phyloP scores from a whole-genome alignment of 2,329 filamentous ascomycete species.

The Harringtonia aguacate region DNA sequence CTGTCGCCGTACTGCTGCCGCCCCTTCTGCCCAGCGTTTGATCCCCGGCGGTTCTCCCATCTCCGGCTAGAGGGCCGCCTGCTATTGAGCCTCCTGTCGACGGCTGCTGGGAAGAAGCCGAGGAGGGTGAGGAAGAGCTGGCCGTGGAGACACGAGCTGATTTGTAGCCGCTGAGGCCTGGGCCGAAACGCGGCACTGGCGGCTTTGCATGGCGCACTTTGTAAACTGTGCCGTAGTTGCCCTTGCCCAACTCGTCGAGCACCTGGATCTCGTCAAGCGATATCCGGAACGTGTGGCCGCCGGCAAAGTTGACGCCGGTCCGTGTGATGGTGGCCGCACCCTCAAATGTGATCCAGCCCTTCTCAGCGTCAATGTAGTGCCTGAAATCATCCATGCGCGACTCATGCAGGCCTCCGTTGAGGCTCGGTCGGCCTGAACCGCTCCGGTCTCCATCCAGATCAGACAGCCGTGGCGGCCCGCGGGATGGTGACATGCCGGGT shows the following conservation, averaged over 20 bases:
- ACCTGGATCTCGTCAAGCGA: slow-evolving; percentile 94
- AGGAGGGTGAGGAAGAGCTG: slow-evolving; percentile 13
- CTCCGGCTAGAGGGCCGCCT: too few species aligned
- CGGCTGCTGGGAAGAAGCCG: slow-evolving; percentile 18
- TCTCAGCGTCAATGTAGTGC: slow-evolving; percentile 83
- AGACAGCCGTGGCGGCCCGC: slow-evolving; percentile 31
- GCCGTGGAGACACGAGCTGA: not conserved
- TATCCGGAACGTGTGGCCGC: slow-evolving; percentile 82
- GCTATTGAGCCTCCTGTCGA: not conserved
- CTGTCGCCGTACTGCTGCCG: slow-evolving; percentile 8
- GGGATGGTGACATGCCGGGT: slow-evolving; percentile 24
- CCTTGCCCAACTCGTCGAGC: slow-evolving; percentile 87
- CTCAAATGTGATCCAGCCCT: slow-evolving; percentile 84
- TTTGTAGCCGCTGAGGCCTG: slow-evolving; percentile 42
- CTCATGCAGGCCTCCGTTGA: slow-evolving; percentile 26
- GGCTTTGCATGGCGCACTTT: slow-evolving; percentile 80
- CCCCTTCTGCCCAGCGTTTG: too few species aligned
- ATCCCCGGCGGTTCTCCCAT: too few species aligned
- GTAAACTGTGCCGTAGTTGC: slow-evolving; percentile 97
- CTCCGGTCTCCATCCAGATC: slow-evolving; percentile 22
- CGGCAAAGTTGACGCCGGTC: slow-evolving; percentile 84
- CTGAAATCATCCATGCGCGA: slow-evolving; percentile 50
- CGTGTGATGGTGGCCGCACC: slow-evolving; percentile 85
- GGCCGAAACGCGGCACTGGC: slow-evolving; percentile 44
- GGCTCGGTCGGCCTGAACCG: slow-evolving; percentile 13